Conservation (phyloP, 441 rosid genomes). For the Theobroma grandiflorum region DNA sequence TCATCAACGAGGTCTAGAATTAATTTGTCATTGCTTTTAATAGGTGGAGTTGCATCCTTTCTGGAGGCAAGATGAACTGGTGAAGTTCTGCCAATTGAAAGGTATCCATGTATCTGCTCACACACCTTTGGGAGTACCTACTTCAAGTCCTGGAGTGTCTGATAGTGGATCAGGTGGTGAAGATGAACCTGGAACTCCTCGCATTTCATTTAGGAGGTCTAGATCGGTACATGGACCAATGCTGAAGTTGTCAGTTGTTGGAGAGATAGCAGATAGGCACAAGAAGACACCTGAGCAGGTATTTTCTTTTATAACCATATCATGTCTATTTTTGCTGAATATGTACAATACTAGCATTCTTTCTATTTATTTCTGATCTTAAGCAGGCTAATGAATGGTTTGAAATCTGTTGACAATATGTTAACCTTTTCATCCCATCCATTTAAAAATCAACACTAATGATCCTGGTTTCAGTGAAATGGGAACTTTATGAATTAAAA, state of each 20-base stretch:
- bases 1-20: conserved; percentile 22
- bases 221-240: conserved; percentile 72
- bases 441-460: not conserved
- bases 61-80: conserved; percentile 75
- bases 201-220: conserved; percentile 65
- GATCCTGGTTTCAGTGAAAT: not conserved
- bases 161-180: conserved; percentile 71
- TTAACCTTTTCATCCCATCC: not conserved
- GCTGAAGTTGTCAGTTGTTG: conserved; percentile 63
- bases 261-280: conserved; percentile 57
- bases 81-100: conserved; percentile 60
- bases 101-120: conserved; percentile 75
- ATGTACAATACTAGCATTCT: not conserved
- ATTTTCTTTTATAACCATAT: conserved; percentile 16
- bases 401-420: not conserved
- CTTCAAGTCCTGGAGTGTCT: conserved; percentile 56
- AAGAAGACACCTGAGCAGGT: conserved; percentile 71
- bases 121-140: conserved; percentile 68
- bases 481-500: not conserved
- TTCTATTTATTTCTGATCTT: not conserved
- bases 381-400: not conserved
- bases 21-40: conserved; percentile 23
- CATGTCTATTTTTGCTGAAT: not conserved
- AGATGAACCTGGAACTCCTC: conserved; percentile 73
- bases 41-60: conserved; percentile 73